Base-by-base conservation (phyloP, 2,329 filamentous ascomycete genomes). In the Celoporthe dispersa region DNA sequence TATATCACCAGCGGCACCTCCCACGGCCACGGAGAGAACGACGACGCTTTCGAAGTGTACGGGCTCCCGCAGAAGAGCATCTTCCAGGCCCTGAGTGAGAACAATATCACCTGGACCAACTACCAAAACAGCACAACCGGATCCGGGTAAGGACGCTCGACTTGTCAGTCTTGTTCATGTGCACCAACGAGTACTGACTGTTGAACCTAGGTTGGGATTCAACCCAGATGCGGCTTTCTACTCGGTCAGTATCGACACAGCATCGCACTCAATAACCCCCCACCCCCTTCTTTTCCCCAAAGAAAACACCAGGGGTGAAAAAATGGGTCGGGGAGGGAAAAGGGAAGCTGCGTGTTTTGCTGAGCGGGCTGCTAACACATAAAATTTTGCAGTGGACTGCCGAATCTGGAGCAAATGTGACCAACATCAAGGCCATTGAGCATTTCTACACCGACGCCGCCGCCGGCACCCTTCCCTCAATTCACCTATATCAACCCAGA, bases 401-500 rank as follows among this genome's bases (percentile, higher is more conserved):
- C 25, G 22, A 51, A 1, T 51, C 57, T 28, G 65, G 68, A 11
- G 51, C 64, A 51, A 67, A 67, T 4, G 59, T 31, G 22, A 70
- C 68, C 55, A 70, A 68, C 61, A 70, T 70, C 41, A 62, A 61
- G 16, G 77, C 79, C 1, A 73, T 84, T 4, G 75, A 79, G 25
- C 75, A 81, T 53, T 85, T 85, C 73, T 85, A 81, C 74, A 72
- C 73, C 4, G 84, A 85, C 73, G 84, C 84, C 5, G 74, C 77
- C 9, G 78, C 79, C 6, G 83, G 84, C n/a, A 79, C 76, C 0
- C 78, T 85, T 85, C 1, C 80, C 83, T 6, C 76, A 78, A 55
- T 82, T 85, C 68, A 82, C 80, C 72, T 86, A 84, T 75, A 80
- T 84, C 76, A 88, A 84, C 73, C 82, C 84, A 4, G 82, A 83